Evolutionary conservation across 768 basidiomycete species (phyloP).

Genomic region (Tephrocybe sp.): DNA sequence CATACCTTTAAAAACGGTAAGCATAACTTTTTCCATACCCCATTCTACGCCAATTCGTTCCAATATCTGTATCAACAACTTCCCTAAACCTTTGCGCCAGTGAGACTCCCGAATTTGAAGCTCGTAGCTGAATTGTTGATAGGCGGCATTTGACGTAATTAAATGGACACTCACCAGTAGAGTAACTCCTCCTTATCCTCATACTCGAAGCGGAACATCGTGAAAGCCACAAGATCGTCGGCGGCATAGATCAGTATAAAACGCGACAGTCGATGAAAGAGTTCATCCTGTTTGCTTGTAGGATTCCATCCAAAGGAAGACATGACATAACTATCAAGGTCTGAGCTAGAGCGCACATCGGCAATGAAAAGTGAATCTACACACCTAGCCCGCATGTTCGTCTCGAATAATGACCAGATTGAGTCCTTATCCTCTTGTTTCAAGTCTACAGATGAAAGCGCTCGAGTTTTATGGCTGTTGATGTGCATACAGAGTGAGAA

Average conservation of each 20-base stretch:
- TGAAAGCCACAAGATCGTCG: conserved; percentile 35
- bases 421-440: conserved; percentile 31
- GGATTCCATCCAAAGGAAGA: conserved; percentile 74
- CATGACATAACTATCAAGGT: conserved; percentile 40
- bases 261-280: conserved; percentile 61
- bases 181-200: conserved; percentile 60
- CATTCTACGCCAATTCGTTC: conserved; percentile 48
- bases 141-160: too few species aligned
- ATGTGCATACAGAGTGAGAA: neutral
- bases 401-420: conserved; percentile 56
- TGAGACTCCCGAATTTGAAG: conserved; percentile 53
- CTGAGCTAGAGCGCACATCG: neutral
- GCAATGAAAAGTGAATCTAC: conserved; percentile 12
- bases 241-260: conserved; percentile 48
- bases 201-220: conserved; percentile 73
- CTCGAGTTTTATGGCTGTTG: conserved; percentile 16
- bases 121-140: conserved; percentile 80
- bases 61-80: conserved; percentile 48
- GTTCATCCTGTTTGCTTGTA: conserved; percentile 50
- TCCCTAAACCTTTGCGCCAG: conserved; percentile 61
- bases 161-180: conserved; percentile 71
- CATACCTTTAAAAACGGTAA: conserved; percentile 78
- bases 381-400: conserved; percentile 57
- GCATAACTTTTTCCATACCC: conserved; percentile 67
- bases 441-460: conserved; percentile 31